A percentile compares a stretch with the other conserved stretches of the same genome.
Conservation (phyloP, 768 basidiomycete species). For the Hortiboletus flavorubellus region DNA sequence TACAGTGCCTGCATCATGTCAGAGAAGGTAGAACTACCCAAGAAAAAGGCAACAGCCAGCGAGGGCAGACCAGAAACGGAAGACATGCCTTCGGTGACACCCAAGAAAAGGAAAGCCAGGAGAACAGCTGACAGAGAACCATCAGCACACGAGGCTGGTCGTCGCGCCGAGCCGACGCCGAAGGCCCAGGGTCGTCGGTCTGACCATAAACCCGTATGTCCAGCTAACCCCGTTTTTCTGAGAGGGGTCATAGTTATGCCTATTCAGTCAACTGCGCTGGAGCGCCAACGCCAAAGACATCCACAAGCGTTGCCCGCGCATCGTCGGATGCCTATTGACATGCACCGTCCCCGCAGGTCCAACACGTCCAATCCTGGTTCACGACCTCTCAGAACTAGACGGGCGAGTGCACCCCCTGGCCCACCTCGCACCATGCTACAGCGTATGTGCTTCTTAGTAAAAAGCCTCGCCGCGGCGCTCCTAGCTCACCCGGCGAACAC, state of each 20-base stretch:
- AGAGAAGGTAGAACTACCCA: conserved; percentile 22
- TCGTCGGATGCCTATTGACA: conserved; percentile 27
- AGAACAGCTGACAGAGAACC: conserved; percentile 10
- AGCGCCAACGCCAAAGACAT: conserved; percentile 27
- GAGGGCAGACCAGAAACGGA: conserved; percentile 13
- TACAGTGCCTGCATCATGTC: conserved; percentile 22
- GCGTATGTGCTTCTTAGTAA: conserved; percentile 42
- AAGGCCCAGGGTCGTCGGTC: conserved; percentile 27
- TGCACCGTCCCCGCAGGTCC: conserved; percentile 24
- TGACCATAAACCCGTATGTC: conserved; percentile 21
- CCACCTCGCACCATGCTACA: conserved; percentile 58
- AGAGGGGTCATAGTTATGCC: conserved; percentile 18
- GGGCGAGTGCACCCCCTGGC: conserved; percentile 22
- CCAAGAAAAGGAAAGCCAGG: conserved; percentile 30
- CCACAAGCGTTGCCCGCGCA: conserved; percentile 18
- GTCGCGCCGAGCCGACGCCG: conserved; percentile 14
- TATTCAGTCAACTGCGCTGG: conserved; percentile 19
- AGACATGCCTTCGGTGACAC: conserved; percentile 11
- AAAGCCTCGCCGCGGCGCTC: background rate
- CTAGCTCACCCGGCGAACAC: conserved; percentile 9
- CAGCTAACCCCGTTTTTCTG: conserved; percentile 1
- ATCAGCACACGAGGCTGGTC: conserved; percentile 12
- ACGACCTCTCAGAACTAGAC: conserved; percentile 25
- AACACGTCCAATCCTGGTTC: conserved; percentile 19
- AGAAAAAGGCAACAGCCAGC: conserved; percentile 23